phyloP scores from a whole-genome alignment of 768 basidiomycete species.

The Hericium rajendrae region DNA sequence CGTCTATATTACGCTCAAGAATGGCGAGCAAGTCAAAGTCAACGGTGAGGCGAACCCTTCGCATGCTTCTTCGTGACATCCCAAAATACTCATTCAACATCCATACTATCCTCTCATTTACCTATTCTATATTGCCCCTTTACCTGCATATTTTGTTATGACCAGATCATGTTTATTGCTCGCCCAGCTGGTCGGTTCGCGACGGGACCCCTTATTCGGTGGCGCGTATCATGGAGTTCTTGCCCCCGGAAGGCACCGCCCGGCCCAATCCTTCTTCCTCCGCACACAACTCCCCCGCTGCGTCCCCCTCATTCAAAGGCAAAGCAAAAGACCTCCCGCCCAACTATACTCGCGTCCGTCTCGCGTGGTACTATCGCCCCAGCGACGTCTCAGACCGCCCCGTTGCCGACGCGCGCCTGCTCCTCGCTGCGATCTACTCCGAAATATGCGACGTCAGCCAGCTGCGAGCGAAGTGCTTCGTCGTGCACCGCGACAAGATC shows the following conservation, averaged over 20 bases:
- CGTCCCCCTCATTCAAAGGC: conserved; percentile 33
- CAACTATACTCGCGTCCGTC: conserved; percentile 67
- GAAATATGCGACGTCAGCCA: conserved; percentile 94
- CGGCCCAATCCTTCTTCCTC: conserved; percentile 11
- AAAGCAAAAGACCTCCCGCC: conserved; percentile 57
- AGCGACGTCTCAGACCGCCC: conserved; percentile 91
- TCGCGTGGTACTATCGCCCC: conserved; percentile 96
- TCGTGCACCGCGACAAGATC: conserved; percentile 92
- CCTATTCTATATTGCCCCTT: background rate
- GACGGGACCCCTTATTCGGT: conserved; percentile 95
- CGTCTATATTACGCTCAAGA: conserved; percentile 55
- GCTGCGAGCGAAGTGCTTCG: conserved; percentile 87
- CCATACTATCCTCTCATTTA: background rate
- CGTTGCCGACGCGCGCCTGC: conserved; percentile 81
- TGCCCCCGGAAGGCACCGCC: conserved; percentile 66
- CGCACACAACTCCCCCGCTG: background rate
- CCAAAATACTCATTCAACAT: background rate
- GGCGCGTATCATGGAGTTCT: conserved; percentile 94
- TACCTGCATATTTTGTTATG: conserved; percentile 21
- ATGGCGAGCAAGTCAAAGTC: conserved; percentile 74
- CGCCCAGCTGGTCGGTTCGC: conserved; percentile 83
- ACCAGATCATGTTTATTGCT: conserved; percentile 93
- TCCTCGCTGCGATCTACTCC: conserved; percentile 93
- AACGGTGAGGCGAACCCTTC: conserved; percentile 52
- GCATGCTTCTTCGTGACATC: conserved; percentile 2